A percentile compares a stretch with the other conserved stretches of the same genome.
These are phyloP conservation scores for Manihot esculenta DNA, from an alignment of 441 rosid species.

Conservation along the genomic window DNA sequence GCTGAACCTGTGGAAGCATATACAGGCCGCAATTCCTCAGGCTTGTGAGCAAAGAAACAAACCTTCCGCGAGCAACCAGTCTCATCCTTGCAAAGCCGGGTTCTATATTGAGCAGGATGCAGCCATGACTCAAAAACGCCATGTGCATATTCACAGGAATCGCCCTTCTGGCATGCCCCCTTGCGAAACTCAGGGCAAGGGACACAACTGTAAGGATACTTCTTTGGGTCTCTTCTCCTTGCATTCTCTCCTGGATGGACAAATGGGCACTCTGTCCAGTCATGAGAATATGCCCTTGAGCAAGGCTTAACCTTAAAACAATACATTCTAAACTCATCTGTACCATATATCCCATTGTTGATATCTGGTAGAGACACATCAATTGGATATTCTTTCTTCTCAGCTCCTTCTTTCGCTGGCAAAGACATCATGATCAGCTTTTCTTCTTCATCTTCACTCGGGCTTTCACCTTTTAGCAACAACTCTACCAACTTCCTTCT, in stretches of 20 bases:
- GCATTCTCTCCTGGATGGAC: slow-evolving; percentile 99
- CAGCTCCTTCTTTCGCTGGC: slow-evolving; percentile 44
- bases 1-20: slow-evolving; percentile 91
- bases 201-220: slow-evolving; percentile 89
- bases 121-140: slow-evolving; percentile 97
- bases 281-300: slow-evolving; percentile 96
- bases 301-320: slow-evolving; percentile 92
- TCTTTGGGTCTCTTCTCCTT: slow-evolving; percentile 90
- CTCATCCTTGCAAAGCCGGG: slow-evolving; percentile 97
- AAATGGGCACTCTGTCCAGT: slow-evolving; percentile 97
- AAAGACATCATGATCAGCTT: slow-evolving; percentile 39
- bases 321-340: slow-evolving; percentile 93
- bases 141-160: slow-evolving; percentile 89
- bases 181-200: slow-evolving; percentile 97
- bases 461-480: slow-evolving; percentile 46
- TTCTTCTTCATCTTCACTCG: slow-evolving; percentile 43
- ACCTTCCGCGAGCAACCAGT: slow-evolving; percentile 78
- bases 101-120: slow-evolving; percentile 91
- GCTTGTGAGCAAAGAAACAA: slow-evolving; percentile 92
- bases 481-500: slow-evolving; percentile 52
- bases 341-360: slow-evolving; percentile 73
- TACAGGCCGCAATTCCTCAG: slow-evolving; percentile 80
- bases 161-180: slow-evolving; percentile 81
- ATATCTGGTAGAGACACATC: slow-evolving; percentile 88
- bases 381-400: slow-evolving; percentile 80